These are phyloP conservation scores for Sporothrix mexicana DNA, from an alignment of 2,329 filamentous ascomycete genomes.

Conservation along the genomic window DNA sequence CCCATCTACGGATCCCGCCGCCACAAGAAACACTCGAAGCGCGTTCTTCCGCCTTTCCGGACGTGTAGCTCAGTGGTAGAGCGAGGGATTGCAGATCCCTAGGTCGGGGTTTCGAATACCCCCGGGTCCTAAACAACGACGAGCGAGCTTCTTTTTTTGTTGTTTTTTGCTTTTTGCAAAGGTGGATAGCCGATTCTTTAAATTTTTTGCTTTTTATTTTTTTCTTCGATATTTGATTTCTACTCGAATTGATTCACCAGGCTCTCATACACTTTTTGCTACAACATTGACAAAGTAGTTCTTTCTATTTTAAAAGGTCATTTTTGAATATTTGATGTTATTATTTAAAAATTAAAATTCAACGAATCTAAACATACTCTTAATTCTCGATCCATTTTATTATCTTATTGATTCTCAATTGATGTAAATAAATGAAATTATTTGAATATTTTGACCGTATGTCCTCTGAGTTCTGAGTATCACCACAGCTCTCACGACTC, in stretches of 20 bases:
- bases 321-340: too few relatives aligned
- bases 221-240: background rate
- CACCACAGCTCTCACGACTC: background rate
- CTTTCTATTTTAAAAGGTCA: too few relatives aligned
- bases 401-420: too few relatives aligned
- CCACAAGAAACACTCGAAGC: background rate
- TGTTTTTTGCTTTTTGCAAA: background rate
- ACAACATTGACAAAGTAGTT: too few relatives aligned
- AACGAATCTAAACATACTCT: too few relatives aligned
- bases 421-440: too few relatives aligned
- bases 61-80: conserved; percentile 34
- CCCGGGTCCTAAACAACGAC: conserved; percentile 27
- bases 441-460: too few relatives aligned
- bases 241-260: too few relatives aligned
- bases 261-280: too few relatives aligned
- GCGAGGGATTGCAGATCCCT: conserved; percentile 36
- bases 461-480: background rate
- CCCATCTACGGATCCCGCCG: background rate
- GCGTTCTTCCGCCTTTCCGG: conserved; percentile 22
- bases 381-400: too few relatives aligned
- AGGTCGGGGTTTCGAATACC: conserved; percentile 34
- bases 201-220: background rate
- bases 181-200: background rate
- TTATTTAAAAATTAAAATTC: too few relatives aligned
- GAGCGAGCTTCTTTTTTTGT: background rate